Base-by-base conservation (phyloP, 202 grass and related monocot species). In the Setaria italica region DNA sequence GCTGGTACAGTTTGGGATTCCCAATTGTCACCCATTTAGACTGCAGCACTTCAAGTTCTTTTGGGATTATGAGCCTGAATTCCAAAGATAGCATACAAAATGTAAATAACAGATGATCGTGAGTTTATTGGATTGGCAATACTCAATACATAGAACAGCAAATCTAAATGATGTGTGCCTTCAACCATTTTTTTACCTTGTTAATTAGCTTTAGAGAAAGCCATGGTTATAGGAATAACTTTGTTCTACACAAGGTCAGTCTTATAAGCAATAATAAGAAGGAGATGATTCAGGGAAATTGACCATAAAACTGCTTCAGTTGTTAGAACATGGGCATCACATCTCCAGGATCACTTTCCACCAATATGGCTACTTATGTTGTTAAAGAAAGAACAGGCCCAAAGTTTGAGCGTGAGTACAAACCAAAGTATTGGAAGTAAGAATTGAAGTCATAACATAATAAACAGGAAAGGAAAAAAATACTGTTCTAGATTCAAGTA, bases 81-180 rank as follows among this genome's bases (percentile, higher is more conserved):
- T 66, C 14, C 69, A 66, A 34, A 37, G 4, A 49, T 33, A 79
- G 30, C 19, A 79, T 47, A 66, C 9, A 6, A 67, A 37, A 65
- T 1, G 6, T 25, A 72, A 37, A 72, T 34, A 51, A 51, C 12
- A 50, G 45, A 49, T 16, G 62, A n/a, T 51, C 17, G 29, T 6
- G 47, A 50, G 32, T 67, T 80, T 25, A 79, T 65, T 51, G 46
- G 45, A 80, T 80, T 37, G 29, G 29, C 43, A 55, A 20, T 73
- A 55, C 29, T 74, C 15, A 49, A 73, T 9, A 50, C 11, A 53
- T 9, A 74, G 4, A 34, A 19, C 29, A 34, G 70, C 2, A 0
- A 48, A 53, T 30, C 21, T 71, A 48, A 48, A 14, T 1, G 29
- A 15, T 53, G 9, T 11, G 32, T 53, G 2, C 70, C 12, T 51